A percentile compares a stretch with the other conserved stretches of the same genome.
These are phyloP conservation scores for Paraphysoderma sedebokerense DNA, from an alignment of 371 early-diverging fungal genomes.

Conservation along the genomic window DNA sequence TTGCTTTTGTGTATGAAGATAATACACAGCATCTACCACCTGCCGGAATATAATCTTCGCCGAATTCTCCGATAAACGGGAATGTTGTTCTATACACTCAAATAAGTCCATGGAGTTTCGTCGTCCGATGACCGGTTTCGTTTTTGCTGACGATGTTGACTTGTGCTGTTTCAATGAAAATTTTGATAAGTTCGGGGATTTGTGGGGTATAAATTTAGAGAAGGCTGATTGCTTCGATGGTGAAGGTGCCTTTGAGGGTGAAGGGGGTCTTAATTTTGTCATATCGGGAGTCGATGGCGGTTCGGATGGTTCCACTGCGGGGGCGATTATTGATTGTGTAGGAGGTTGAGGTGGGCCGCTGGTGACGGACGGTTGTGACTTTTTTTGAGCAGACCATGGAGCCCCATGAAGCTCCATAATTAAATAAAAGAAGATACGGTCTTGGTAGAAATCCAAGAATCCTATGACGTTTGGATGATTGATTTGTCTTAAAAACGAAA, in stretches of 20 bases:
- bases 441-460: constrained; percentile 48
- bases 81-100: constrained; percentile 52
- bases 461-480: constrained; percentile 45
- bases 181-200: no score
- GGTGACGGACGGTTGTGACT: constrained; percentile 1
- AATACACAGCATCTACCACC: constrained; percentile 41
- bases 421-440: constrained; percentile 42
- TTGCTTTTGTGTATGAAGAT: constrained; percentile 28
- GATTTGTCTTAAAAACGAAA: constrained; percentile 46
- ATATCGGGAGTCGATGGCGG: constrained; percentile 1
- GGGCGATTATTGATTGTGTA: background rate
- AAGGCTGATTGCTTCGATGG: no score
- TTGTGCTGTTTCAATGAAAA: no score
- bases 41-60: constrained; percentile 46
- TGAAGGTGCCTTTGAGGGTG: no score
- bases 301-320: constrained; percentile 1
- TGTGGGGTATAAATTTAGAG: no score
- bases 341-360: background rate
- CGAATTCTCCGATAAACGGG: constrained; percentile 33
- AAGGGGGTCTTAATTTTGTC: no score
- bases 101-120: constrained; percentile 42
- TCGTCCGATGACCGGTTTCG: background rate
- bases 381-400: constrained; percentile 24
- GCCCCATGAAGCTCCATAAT: constrained; percentile 67
- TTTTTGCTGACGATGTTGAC: background rate